A percentile compares a stretch with the other conserved stretches of the same genome.
Evolutionary conservation across 257 asterid genomes (phyloP).

Genomic region (Solanum rostratum): DNA sequence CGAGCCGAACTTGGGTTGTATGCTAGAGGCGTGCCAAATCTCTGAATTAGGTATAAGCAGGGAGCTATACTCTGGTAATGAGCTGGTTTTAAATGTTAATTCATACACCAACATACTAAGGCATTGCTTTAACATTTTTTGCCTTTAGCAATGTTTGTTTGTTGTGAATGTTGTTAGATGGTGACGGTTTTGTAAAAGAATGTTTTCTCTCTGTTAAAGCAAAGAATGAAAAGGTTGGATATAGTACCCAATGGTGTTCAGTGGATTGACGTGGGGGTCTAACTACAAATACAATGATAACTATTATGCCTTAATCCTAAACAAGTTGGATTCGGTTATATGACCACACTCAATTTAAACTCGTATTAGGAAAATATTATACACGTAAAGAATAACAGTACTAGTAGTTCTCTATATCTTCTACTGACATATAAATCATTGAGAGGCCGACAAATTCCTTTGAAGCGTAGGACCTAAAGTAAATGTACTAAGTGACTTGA

Average conservation of each 20-base stretch:
- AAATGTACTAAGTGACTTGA: too few relatives aligned
- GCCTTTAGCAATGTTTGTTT: background rate
- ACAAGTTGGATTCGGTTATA: background rate
- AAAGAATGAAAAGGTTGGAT: background rate
- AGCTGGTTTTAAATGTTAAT: too few relatives aligned
- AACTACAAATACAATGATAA: background rate
- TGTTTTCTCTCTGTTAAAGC: background rate
- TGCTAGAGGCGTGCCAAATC: too few relatives aligned
- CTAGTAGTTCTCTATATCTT: too few relatives aligned
- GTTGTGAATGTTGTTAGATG: background rate
- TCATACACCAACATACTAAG: too few relatives aligned
- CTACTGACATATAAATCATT: too few relatives aligned
- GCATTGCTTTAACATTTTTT: background rate
- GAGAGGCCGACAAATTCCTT: too few relatives aligned
- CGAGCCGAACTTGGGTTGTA: background rate
- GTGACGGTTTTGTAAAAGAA: background rate
- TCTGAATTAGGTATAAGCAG: too few relatives aligned
- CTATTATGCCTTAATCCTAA: background rate
- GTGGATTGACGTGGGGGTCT: background rate
- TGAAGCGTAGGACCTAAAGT: too few relatives aligned
- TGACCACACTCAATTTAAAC: background rate
- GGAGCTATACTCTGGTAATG: too few relatives aligned
- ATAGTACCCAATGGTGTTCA: background rate
- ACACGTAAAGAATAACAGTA: too few relatives aligned
- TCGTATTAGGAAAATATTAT: background rate